phyloP scores from a whole-genome alignment of 768 basidiomycete genomes.

The Mycena rosella region DNA sequence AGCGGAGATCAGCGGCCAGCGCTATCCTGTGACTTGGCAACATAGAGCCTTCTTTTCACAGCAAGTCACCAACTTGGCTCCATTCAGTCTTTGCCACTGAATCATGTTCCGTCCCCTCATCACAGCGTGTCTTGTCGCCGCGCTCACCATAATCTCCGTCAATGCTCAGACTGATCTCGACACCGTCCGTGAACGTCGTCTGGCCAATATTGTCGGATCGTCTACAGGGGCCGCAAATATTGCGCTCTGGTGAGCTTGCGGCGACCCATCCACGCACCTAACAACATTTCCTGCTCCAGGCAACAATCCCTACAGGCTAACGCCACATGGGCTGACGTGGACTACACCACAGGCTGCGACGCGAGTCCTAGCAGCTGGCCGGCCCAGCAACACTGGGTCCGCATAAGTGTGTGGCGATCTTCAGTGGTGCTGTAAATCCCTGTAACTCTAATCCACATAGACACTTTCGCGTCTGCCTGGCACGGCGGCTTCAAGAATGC shows the following conservation, averaged over 20 bases:
- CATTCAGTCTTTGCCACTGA: neutral
- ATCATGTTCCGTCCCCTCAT: constrained; percentile 2
- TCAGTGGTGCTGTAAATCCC: neutral
- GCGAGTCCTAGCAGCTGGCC: constrained; percentile 71
- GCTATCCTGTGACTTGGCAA: too few species aligned
- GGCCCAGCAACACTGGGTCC: constrained; percentile 64
- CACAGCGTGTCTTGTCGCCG: neutral
- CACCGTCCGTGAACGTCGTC: constrained; percentile 51
- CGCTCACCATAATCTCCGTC: constrained; percentile 8
- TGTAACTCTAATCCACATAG: constrained; percentile 41
- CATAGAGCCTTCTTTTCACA: too few species aligned
- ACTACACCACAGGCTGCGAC: constrained; percentile 66
- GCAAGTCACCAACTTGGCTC: too few species aligned
- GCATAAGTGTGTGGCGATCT: constrained; percentile 50
- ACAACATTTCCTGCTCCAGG: constrained; percentile 38
- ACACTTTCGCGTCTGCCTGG: constrained; percentile 63
- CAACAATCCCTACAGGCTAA: constrained; percentile 46
- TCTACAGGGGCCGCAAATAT: constrained; percentile 55
- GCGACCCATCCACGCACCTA: neutral
- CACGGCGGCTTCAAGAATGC: constrained; percentile 60
- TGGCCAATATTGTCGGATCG: constrained; percentile 54
- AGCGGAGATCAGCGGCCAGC: too few species aligned
- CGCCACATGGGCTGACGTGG: constrained; percentile 62
- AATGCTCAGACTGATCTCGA: constrained; percentile 46
- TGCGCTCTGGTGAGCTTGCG: constrained; percentile 46